Percentiles rank a stretch among this genome's conserved stretches.
phyloP scores from a whole-genome alignment of 768 basidiomycete species.

The Paxillus rubicundulus region DNA sequence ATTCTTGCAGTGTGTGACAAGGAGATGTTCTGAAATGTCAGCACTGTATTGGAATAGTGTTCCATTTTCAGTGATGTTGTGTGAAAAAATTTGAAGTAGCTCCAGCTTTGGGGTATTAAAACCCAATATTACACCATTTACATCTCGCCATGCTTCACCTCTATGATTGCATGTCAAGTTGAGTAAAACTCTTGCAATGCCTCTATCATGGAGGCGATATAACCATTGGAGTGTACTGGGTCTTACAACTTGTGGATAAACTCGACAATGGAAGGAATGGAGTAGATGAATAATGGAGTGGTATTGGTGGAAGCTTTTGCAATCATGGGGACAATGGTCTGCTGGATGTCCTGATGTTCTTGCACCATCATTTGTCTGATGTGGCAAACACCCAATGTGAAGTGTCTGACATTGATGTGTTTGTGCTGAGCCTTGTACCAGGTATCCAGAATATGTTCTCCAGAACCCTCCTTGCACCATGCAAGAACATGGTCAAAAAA shows the following conservation, averaged over 20 bases:
- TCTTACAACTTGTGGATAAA: conserved; percentile 25
- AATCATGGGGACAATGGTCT: conserved; percentile 25
- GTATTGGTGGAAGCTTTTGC: neutral
- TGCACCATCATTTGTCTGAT: conserved; percentile 41
- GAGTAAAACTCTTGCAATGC: too few species aligned
- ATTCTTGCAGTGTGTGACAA: too few species aligned
- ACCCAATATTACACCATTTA: neutral
- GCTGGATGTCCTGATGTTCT: conserved; percentile 39
- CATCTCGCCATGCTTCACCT: conserved; percentile 4
- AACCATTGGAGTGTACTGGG: conserved; percentile 10
- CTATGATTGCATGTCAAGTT: conserved; percentile 13
- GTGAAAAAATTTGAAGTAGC: conserved; percentile 8
- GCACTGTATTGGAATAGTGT: conserved; percentile 35
- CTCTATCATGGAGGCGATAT: conserved; percentile 8
- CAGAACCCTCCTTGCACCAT: conserved; percentile 8
- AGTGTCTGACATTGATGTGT: conserved; percentile 34
- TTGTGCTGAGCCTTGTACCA: conserved; percentile 1
- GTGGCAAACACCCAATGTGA: conserved; percentile 36
- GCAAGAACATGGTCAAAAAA: conserved; percentile 6
- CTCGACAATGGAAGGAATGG: conserved; percentile 19
- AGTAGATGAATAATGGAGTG: neutral
- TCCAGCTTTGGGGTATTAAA: conserved; percentile 6
- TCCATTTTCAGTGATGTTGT: conserved; percentile 4
- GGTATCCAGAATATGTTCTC: neutral
- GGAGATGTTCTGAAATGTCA: conserved; percentile 31